Evolutionary conservation across 1,284 basidiomycete genomes (phyloP).

Genomic region (Cryptococcus amylolentus): DNA sequence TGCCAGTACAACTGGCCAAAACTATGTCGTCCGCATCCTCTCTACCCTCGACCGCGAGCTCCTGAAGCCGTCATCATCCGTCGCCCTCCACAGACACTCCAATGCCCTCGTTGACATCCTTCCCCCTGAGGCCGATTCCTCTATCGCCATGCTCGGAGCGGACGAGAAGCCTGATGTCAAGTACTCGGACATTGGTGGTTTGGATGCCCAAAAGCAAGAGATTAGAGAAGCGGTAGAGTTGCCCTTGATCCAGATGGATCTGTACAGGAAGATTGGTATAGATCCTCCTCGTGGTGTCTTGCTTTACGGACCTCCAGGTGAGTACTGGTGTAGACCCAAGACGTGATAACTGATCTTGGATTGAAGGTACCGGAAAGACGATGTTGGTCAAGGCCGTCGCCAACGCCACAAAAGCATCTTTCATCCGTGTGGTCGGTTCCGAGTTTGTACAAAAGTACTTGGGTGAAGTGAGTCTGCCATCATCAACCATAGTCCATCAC

Average conservation of each 20-base stretch:
- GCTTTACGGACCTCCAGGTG: slow-evolving; percentile 88
- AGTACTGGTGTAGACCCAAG: slow-evolving; percentile 20
- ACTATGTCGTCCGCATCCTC: slow-evolving; percentile 96
- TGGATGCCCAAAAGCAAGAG: slow-evolving; percentile 99
- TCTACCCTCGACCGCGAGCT: slow-evolving; percentile 97
- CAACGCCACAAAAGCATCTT: slow-evolving; percentile 92
- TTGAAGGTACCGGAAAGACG: slow-evolving; percentile 90
- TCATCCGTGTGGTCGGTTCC: slow-evolving; percentile 96
- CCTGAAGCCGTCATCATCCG: slow-evolving; percentile 93
- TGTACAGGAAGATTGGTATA: slow-evolving; percentile 99
- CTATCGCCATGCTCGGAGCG: slow-evolving; percentile 86
- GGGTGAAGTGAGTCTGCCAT: slow-evolving; percentile 61
- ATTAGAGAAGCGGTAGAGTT: slow-evolving; percentile 98
- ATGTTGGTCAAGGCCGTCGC: slow-evolving; percentile 99
- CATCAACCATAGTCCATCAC: background rate
- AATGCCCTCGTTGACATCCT: slow-evolving; percentile 98
- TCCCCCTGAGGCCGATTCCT: slow-evolving; percentile 97
- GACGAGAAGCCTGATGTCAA: slow-evolving; percentile 92
- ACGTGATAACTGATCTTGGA: slow-evolving; percentile 5
- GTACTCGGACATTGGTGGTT: slow-evolving; percentile 89
- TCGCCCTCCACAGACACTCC: slow-evolving; percentile 96
- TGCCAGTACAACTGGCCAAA: slow-evolving; percentile 92
- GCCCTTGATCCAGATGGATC: slow-evolving; percentile 93
- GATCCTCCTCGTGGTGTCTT: slow-evolving; percentile 94
- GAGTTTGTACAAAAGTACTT: slow-evolving; percentile 99